Evolutionary conservation across 257 asterid species (phyloP).

Genomic region (Forsythia viridissima): DNA sequence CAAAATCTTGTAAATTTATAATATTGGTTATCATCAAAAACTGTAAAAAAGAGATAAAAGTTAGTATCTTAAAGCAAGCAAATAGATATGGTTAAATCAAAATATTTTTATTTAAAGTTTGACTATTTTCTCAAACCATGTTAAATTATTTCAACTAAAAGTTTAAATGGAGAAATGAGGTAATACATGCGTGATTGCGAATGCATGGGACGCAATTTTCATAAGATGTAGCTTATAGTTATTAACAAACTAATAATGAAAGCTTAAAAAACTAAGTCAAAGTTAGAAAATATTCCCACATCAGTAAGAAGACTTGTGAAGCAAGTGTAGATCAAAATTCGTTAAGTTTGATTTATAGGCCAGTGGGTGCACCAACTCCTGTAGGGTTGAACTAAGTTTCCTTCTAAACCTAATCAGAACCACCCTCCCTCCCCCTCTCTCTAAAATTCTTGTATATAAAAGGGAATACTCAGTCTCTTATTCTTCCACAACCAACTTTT

Average conservation of each 20-base stretch:
- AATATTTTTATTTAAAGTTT: too few species aligned
- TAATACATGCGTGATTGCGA: too few species aligned
- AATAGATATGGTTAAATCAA: too few species aligned
- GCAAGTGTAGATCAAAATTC: conserved; percentile 36
- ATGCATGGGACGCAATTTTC: too few species aligned
- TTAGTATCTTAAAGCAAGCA: too few species aligned
- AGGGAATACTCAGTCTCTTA: conserved; percentile 30
- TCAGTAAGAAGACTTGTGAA: conserved; percentile 35
- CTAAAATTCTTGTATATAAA: conserved; percentile 38
- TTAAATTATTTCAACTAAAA: too few species aligned
- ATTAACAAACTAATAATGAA: not conserved
- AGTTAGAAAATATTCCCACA: conserved; percentile 15
- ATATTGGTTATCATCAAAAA: too few species aligned
- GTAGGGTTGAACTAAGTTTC: conserved; percentile 48
- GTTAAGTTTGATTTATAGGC: conserved; percentile 39
- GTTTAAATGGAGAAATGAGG: too few species aligned
- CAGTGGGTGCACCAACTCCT: conserved; percentile 80
- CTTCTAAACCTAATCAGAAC: conserved; percentile 41
- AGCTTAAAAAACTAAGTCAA: not conserved
- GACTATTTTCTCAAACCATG: too few species aligned
- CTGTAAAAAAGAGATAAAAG: too few species aligned
- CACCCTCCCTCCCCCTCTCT: conserved; percentile 36
- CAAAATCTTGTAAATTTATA: too few species aligned
- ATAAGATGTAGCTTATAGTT: too few species aligned
- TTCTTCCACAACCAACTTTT: conserved; percentile 38